These are phyloP conservation scores for Lepidium africanum DNA, from an alignment of 345 rosid genomes.

Conservation along the genomic window DNA sequence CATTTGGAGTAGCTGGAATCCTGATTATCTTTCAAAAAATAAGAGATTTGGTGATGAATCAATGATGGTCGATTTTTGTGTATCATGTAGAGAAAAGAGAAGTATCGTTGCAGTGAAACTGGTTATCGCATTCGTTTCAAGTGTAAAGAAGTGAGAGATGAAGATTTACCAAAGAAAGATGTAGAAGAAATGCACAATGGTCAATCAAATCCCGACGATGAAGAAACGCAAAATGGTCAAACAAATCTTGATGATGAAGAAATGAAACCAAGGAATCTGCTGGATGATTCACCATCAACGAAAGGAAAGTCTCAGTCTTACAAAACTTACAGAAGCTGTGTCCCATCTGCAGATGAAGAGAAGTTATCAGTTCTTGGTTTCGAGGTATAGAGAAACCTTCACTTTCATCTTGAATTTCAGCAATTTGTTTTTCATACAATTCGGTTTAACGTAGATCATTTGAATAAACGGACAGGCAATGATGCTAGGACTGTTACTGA, in stretches of 20 bases:
- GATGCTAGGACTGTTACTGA: conserved; percentile 41
- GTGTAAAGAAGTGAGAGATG: conserved; percentile 46
- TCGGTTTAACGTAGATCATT: background rate
- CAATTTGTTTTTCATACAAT: background rate
- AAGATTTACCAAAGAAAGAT: conserved; percentile 15
- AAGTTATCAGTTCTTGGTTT: conserved; percentile 71
- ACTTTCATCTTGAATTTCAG: background rate
- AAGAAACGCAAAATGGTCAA: conserved; percentile 33
- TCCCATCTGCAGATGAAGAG: conserved; percentile 60
- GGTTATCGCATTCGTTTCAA: conserved; percentile 85
- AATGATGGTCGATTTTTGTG: background rate
- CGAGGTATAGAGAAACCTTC: conserved; percentile 47
- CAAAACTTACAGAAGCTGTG: conserved; percentile 83
- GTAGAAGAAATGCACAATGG: conserved; percentile 24
- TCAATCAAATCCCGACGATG: conserved; percentile 33
- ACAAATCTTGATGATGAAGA: conserved; percentile 29
- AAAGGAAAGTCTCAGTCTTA: conserved; percentile 42
- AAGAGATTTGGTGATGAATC: background rate
- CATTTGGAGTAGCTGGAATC: background rate
- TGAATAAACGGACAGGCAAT: conserved; percentile 40
- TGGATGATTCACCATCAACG: conserved; percentile 33
- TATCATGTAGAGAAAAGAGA: conserved; percentile 44
- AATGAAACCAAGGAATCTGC: conserved; percentile 35
- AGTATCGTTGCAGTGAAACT: conserved; percentile 90
- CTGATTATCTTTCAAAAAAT: background rate